phyloP scores from a whole-genome alignment of 257 asterid genomes.

The Vinca minor region DNA sequence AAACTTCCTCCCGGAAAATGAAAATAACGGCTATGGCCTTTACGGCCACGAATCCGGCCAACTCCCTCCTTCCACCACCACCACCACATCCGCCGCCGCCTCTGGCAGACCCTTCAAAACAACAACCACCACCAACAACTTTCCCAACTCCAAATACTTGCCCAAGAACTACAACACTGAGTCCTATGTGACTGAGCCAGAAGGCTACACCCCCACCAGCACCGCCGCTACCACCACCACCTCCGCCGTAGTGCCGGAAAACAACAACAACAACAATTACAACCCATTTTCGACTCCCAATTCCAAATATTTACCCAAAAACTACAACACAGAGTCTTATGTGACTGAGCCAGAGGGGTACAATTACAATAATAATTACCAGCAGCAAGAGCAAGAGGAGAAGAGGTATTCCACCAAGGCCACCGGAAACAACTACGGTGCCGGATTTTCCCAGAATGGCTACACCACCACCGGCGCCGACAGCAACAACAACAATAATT shows the following conservation, averaged over 20 bases:
- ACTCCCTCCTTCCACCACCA: slow-evolving; percentile 55
- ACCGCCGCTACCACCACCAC: too few species aligned
- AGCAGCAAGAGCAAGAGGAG: slow-evolving; percentile 16
- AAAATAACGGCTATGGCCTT: slow-evolving; percentile 56
- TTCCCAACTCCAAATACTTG: slow-evolving; percentile 37
- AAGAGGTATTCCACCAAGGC: neutral
- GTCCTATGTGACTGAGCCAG: slow-evolving; percentile 55
- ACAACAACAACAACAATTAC: too few species aligned
- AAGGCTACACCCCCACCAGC: slow-evolving; percentile 16
- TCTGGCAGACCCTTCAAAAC: slow-evolving; percentile 4
- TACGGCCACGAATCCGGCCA: slow-evolving; percentile 67
- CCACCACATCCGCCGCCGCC: too few species aligned
- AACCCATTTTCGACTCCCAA: too few species aligned
- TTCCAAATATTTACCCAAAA: slow-evolving; percentile 51
- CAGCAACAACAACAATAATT: slow-evolving; percentile 8
- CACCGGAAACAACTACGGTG: slow-evolving; percentile 17
- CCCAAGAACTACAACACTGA: slow-evolving; percentile 37
- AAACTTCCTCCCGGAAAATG: slow-evolving; percentile 47
- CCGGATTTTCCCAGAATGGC: slow-evolving; percentile 14
- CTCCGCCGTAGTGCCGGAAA: neutral
- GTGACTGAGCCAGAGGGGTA: slow-evolving; percentile 42
- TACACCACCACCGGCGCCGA: slow-evolving; percentile 4
- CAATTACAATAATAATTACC: slow-evolving; percentile 22
- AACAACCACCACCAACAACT: neutral
- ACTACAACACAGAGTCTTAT: slow-evolving; percentile 68